Conservation (phyloP, 805 yeast genomes). For the Cephaloascus albidus region DNA sequence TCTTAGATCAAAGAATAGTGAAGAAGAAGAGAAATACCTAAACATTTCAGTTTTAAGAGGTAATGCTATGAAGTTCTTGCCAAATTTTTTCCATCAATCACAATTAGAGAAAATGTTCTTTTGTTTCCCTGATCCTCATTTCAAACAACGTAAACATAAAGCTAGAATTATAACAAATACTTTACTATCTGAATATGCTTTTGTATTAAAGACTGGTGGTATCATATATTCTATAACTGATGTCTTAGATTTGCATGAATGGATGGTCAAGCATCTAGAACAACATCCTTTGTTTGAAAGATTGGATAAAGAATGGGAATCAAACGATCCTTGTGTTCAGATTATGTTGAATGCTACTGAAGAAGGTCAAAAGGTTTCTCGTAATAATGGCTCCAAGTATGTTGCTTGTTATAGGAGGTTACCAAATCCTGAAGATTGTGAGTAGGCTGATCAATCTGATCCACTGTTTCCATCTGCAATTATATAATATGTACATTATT, state of each 20-base stretch:
- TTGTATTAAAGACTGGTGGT: constrained; percentile 79
- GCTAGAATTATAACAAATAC: constrained; percentile 93
- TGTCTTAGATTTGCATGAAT: constrained; percentile 82
- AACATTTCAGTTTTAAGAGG: constrained; percentile 89
- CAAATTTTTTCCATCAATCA: constrained; percentile 80
- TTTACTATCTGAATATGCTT: constrained; percentile 85
- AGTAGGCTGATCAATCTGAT: constrained; percentile 3
- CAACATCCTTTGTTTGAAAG: constrained; percentile 89
- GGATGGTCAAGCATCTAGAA: constrained; percentile 93
- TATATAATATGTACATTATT: too few relatives aligned
- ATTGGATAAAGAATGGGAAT: constrained; percentile 71
- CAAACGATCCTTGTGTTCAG: constrained; percentile 68
- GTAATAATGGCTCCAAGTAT: constrained; percentile 82
- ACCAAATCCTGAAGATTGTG: constrained; percentile 41
- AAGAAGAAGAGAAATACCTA: constrained; percentile 46
- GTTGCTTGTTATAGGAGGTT: constrained; percentile 80
- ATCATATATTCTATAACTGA: constrained; percentile 91
- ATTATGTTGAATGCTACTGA: constrained; percentile 92
- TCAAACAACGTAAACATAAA: constrained; percentile 94
- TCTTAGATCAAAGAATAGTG: constrained; percentile 45
- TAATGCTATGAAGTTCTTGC: constrained; percentile 94
- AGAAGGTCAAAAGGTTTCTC: constrained; percentile 92
- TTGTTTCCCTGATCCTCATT: constrained; percentile 99
- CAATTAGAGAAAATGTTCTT: constrained; percentile 90
- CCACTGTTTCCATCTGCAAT: too few relatives aligned